A percentile compares a stretch with the other conserved stretches of the same genome.
phyloP scores from a whole-genome alignment of 2,329 filamentous ascomycete genomes.

The Beauveria bassiana region DNA sequence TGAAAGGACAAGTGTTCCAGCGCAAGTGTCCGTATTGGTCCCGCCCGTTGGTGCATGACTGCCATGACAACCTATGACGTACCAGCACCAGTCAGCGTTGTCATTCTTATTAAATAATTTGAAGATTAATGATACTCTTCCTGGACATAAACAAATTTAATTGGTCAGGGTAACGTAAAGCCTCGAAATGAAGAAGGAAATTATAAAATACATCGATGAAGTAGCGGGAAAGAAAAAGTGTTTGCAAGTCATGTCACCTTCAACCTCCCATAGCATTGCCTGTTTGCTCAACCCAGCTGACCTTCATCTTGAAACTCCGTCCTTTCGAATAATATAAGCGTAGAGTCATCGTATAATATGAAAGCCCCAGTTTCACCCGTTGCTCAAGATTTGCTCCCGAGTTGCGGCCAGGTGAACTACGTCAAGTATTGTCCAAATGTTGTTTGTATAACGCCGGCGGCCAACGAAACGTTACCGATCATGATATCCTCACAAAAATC shows the following conservation, averaged over 20 bases:
- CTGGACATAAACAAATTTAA: background rate
- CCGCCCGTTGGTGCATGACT: background rate
- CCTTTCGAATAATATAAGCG: constrained; percentile 1
- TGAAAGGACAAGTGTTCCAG: constrained; percentile 8
- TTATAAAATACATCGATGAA: constrained; percentile 10
- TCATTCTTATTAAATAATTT: no score
- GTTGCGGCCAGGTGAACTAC: background rate
- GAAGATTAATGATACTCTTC: no score
- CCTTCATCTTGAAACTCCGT: constrained; percentile 1
- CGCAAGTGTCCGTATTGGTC: background rate
- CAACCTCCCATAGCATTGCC: background rate
- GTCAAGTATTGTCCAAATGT: constrained; percentile 10
- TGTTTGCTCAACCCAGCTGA: background rate
- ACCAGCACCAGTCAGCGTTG: background rate
- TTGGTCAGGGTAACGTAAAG: background rate
- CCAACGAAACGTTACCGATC: constrained; percentile 5
- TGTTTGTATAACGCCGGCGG: constrained; percentile 11
- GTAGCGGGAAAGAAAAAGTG: background rate
- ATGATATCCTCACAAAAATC: constrained; percentile 3
- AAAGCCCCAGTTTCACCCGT: background rate
- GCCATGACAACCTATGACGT: background rate
- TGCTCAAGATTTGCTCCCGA: background rate
- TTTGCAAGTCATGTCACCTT: background rate
- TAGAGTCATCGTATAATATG: constrained; percentile 3
- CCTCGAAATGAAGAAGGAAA: background rate